These are phyloP conservation scores for Apiotrichum akiyoshidainum DNA, from an alignment of 1,284 basidiomycete genomes.

Conservation along the genomic window DNA sequence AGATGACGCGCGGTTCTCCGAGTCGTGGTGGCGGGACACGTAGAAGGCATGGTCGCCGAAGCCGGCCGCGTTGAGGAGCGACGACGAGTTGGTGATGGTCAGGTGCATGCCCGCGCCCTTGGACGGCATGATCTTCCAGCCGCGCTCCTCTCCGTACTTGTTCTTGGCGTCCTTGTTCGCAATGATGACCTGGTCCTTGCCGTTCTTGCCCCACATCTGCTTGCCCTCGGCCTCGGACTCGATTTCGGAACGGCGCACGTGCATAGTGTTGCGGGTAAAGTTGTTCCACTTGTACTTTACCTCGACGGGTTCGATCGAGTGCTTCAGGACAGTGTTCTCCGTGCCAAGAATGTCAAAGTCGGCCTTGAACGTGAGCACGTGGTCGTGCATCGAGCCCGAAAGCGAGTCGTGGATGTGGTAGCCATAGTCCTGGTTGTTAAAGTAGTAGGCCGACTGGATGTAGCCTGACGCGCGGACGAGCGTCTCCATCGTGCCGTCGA, in stretches of 20 bases:
- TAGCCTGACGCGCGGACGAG: constrained; percentile 44
- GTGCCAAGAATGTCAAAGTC: constrained; percentile 39
- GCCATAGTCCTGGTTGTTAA: constrained; percentile 36
- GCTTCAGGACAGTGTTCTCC: constrained; percentile 37
- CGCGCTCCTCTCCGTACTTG: constrained; percentile 43
- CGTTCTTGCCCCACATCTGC: constrained; percentile 45
- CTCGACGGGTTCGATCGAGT: constrained; percentile 30
- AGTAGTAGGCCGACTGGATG: constrained; percentile 41
- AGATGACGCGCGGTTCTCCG: constrained; percentile 20
- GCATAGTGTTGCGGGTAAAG: constrained; percentile 17
- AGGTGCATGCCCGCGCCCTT: constrained; percentile 23
- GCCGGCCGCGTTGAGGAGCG: constrained; percentile 31
- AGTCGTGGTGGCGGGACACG: not conserved
- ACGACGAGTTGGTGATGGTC: constrained; percentile 39
- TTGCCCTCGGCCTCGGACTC: constrained; percentile 57
- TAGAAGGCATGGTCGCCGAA: constrained; percentile 31
- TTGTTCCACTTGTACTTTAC: constrained; percentile 39
- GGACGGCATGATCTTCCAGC: constrained; percentile 40
- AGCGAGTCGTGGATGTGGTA: constrained; percentile 43
- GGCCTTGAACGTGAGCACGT: constrained; percentile 34
- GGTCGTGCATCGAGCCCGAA: constrained; percentile 43
- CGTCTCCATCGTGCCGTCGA: constrained; percentile 42
- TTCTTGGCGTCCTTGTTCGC: constrained; percentile 61
- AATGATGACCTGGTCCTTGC: constrained; percentile 54
- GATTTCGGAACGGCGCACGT: not conserved